Base-by-base conservation (phyloP, 2,329 filamentous ascomycete genomes). In the Aspergillus sp. region DNA sequence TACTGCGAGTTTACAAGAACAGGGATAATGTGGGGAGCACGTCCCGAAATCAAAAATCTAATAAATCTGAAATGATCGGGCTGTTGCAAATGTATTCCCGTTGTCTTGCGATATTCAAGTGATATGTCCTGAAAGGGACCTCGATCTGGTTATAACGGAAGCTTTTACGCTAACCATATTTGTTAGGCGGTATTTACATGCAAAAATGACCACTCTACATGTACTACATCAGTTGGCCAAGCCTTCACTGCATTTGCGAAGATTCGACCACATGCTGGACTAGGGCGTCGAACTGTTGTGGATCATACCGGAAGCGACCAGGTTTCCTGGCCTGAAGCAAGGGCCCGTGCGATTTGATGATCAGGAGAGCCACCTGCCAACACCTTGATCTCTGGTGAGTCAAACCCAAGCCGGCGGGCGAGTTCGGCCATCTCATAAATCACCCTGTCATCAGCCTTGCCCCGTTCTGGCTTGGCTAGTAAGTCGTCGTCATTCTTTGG, bases 401-500 rank as follows among this genome's bases (percentile, higher is more conserved):
- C 3, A 47, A 67, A 64, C 5, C 64, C 52, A 9, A 64, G 56
- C 23, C 38, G 9, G 21, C 40, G 38, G 32, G 58, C 57, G n/a
- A 67, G 59, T 44, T 50, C 32, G 25, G 62, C 63, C 52, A 64
- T 63, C 19, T 63, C 38, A 34, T 56, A 58, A 20, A 64, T 54
- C n/a, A 20, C 50, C 11, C 53, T 47, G 48, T 58, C 38, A 47
- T 65, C 54, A 0, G 58, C 53, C 43, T 53, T 62, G 2, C 49
- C 48, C 31, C 46, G 50, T 45, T 41, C 20, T 21, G 48, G 21
- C 47, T 60, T 58, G 44, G 44, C 56, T 16, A 58, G 45, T 1
- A 56, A 21, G 6, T 57, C 42, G 5, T 54, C 38, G 36, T 53
- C 31, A 16, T 40, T 59, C 48, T 59, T 59, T 36, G 23, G 50